These are phyloP conservation scores for Tephrocybe sp. DNA, from an alignment of 768 basidiomycete genomes.

Conservation along the genomic window DNA sequence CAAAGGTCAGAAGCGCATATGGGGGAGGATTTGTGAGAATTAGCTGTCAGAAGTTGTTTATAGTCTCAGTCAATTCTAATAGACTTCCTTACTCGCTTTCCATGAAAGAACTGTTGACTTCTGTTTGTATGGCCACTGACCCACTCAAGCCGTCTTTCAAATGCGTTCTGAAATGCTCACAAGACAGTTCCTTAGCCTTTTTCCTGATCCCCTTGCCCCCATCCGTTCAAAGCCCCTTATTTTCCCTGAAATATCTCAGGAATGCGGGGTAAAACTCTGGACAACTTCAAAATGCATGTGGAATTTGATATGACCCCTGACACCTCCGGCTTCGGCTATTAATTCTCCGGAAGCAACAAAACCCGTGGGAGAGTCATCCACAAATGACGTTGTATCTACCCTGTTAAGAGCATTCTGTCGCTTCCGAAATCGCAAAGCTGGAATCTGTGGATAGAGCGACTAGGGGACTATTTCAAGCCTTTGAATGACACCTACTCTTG, in stretches of 20 bases:
- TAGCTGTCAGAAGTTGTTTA: background rate
- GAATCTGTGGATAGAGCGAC: too few relatives aligned
- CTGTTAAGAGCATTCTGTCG: too few relatives aligned
- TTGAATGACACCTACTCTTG: background rate
- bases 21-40: background rate
- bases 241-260: background rate
- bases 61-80: background rate
- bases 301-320: constrained; percentile 7
- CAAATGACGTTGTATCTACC: too few relatives aligned
- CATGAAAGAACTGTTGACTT: constrained; percentile 14
- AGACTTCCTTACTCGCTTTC: background rate
- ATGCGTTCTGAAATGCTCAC: background rate
- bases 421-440: too few relatives aligned
- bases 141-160: background rate
- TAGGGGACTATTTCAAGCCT: background rate
- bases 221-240: background rate
- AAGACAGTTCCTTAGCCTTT: background rate
- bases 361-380: background rate
- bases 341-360: background rate
- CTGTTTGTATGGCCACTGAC: constrained; percentile 13
- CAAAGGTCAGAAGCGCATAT: constrained; percentile 4
- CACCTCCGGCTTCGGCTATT: constrained; percentile 14
- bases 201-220: constrained; percentile 7
- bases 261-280: constrained; percentile 8
- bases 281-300: constrained; percentile 6